A percentile compares a stretch with the other conserved stretches of the same genome.
phyloP scores from a whole-genome alignment of 176 grass and related monocot genomes.

The Metroxylon sagu region DNA sequence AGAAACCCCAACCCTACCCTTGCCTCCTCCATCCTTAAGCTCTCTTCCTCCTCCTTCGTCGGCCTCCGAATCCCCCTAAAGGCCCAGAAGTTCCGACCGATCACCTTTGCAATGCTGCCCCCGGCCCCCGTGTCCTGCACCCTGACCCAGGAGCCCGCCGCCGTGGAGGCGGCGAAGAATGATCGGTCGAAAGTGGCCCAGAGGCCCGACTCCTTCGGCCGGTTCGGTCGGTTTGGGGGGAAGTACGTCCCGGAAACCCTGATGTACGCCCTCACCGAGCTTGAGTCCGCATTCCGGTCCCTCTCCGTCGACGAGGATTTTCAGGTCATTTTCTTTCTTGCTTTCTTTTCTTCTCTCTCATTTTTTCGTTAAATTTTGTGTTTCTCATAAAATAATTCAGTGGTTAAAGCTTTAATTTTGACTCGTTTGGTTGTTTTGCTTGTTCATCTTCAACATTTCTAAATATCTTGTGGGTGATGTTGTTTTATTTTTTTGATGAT shows the following conservation, averaged over 20 bases:
- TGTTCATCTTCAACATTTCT: too few relatives aligned
- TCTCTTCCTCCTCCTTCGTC: not conserved
- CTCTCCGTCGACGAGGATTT: conserved; percentile 60
- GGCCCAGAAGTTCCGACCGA: not conserved
- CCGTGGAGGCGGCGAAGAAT: conserved; percentile 1
- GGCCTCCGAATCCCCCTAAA: not conserved
- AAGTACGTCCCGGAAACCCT: conserved; percentile 98
- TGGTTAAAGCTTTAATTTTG: too few relatives aligned
- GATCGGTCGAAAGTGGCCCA: not conserved
- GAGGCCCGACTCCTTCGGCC: conserved; percentile 58
- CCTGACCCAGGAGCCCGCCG: conserved; percentile 1
- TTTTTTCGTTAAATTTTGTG: not conserved
- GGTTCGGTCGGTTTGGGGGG: conserved; percentile 84
- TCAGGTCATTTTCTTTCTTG: conserved; percentile 40
- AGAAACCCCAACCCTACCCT: conserved; percentile 39
- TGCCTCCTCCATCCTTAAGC: not conserved
- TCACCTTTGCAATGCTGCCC: conserved; percentile 20
- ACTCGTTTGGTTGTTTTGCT: too few relatives aligned
- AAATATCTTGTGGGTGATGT: too few relatives aligned
- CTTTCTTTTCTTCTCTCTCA: not conserved
- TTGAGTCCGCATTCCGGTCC: conserved; percentile 61
- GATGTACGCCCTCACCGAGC: conserved; percentile 79
- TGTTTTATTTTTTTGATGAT: too few relatives aligned
- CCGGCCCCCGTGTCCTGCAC: conserved; percentile 33
- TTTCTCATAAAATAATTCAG: not conserved